Evolutionary conservation across 2,329 filamentous ascomycete genomes (phyloP).

Genomic region (Fusarium concolor): DNA sequence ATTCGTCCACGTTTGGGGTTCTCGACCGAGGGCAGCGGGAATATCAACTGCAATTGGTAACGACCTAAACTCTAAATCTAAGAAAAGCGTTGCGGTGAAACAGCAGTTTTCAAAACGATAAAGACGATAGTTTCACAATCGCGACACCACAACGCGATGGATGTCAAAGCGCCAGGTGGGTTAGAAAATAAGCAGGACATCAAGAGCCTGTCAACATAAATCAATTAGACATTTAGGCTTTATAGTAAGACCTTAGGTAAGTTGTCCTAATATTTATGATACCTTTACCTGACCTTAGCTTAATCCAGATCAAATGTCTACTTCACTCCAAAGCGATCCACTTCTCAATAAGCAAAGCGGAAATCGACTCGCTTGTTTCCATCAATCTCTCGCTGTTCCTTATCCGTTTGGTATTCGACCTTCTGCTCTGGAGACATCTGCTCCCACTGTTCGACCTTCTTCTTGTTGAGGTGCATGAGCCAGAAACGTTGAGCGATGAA

Average conservation of each 20-base stretch:
- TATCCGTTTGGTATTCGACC: slow-evolving; percentile 58
- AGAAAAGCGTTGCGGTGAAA: neutral
- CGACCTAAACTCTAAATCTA: slow-evolving; percentile 8
- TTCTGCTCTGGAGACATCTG: slow-evolving; percentile 59
- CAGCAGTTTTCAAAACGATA: neutral
- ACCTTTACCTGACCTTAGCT: no score
- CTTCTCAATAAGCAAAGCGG: slow-evolving; percentile 57
- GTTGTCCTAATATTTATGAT: no score
- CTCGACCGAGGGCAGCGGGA: slow-evolving; percentile 22
- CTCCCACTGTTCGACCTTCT: slow-evolving; percentile 61
- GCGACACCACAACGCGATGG: neutral
- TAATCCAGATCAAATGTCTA: neutral
- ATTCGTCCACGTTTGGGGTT: slow-evolving; percentile 2
- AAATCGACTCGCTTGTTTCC: slow-evolving; percentile 65
- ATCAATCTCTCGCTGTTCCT: slow-evolving; percentile 57
- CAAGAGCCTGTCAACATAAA: no score
- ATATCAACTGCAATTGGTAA: slow-evolving; percentile 3
- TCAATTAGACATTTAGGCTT: no score
- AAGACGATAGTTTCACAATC: neutral
- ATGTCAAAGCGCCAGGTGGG: no score
- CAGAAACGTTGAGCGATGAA: slow-evolving; percentile 63
- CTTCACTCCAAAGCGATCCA: no score
- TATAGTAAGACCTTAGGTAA: no score
- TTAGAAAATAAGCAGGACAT: no score
- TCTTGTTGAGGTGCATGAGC: slow-evolving; percentile 59